These are phyloP conservation scores for Cladosporium sp. DNA, from an alignment of 2,329 filamentous ascomycete genomes.

Conservation along the genomic window DNA sequence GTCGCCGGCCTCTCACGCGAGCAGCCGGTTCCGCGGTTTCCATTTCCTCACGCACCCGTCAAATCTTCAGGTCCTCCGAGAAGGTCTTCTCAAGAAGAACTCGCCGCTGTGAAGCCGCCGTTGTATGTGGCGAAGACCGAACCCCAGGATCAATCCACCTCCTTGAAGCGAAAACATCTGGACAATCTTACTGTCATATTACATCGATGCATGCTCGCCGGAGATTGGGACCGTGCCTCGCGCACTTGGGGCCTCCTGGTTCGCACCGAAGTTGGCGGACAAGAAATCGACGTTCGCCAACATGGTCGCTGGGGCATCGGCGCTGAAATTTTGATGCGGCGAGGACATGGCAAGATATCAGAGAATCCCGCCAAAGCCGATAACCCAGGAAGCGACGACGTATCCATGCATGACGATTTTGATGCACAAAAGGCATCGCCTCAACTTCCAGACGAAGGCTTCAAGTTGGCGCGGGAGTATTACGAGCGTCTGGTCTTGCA, in stretches of 20 bases:
- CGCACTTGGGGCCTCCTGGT: conserved; percentile 72
- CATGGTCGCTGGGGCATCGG: conserved; percentile 77
- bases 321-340: conserved; percentile 74
- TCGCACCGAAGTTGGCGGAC: conserved; percentile 55
- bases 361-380: neutral
- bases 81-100: conserved; percentile 34
- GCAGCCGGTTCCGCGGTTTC: conserved; percentile 35
- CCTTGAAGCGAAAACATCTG: conserved; percentile 54
- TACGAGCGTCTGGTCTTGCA: conserved; percentile 76
- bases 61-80: conserved; percentile 17
- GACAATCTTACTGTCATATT: conserved; percentile 64
- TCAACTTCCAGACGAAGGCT: conserved; percentile 37
- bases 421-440: conserved; percentile 11
- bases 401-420: no score
- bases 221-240: conserved; percentile 67
- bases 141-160: conserved; percentile 19
- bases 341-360: conserved; percentile 16
- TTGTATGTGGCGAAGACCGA: conserved; percentile 31
- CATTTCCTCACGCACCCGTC: conserved; percentile 43
- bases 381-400: no score
- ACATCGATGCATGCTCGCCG: conserved; percentile 66
- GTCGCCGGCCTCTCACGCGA: conserved; percentile 39
- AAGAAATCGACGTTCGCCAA: conserved; percentile 62
- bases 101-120: conserved; percentile 39
- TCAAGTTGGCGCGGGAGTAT: conserved; percentile 60